Base-by-base conservation (phyloP, 257 asterid species). In the Avicennia marina region DNA sequence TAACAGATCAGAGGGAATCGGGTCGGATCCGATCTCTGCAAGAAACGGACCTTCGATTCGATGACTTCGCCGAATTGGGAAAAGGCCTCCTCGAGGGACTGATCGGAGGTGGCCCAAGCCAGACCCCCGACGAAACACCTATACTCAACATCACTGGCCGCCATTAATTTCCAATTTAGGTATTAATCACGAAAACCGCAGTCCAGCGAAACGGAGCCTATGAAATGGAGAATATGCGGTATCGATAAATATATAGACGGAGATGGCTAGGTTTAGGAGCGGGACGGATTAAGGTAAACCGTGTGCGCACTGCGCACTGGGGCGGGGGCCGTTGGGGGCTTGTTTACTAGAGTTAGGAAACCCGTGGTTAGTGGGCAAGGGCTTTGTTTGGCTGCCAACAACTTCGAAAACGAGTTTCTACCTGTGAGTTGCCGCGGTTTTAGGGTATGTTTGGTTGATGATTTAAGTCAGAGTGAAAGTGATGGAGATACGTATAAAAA, bases 101-200 rank as follows among this genome's bases (percentile, higher is more conserved):
- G 66, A 51, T 82, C 90, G 19, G 67, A 68, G 84, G 90, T 78
- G 73, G 84, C 81, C 86, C 90, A 82, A 0, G 90, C 86, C 64
- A 78, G 32, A 1, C 96, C 96, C 75, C 95, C 96, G 5, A 85
- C 95, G 76, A 89, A 89, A 75, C 96, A 88, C 46, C 96, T 68
- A 73, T 2, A 88, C 50, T 85, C 95, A 46, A 69, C 85, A 22
- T 84, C 94, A 19, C 65, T 64, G 2, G 73, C 18, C 17, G 78
- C 83, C 90, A 81, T 84, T 58, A 44, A 55, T 17, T 2, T 16
- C n/a, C n/a, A n/a, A n/a, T n/a, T n/a, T n/a, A n/a, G n/a, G n/a
- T n/a, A n/a, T n/a, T n/a, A n/a, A n/a, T n/a, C n/a, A n/a, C n/a
- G n/a, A n/a, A n/a, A n/a, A n/a, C n/a, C n/a, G n/a, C n/a, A n/a